These are phyloP conservation scores for Nematocida sp. DNA, from an alignment of 371 early-diverging fungal genomes.

Conservation along the genomic window DNA sequence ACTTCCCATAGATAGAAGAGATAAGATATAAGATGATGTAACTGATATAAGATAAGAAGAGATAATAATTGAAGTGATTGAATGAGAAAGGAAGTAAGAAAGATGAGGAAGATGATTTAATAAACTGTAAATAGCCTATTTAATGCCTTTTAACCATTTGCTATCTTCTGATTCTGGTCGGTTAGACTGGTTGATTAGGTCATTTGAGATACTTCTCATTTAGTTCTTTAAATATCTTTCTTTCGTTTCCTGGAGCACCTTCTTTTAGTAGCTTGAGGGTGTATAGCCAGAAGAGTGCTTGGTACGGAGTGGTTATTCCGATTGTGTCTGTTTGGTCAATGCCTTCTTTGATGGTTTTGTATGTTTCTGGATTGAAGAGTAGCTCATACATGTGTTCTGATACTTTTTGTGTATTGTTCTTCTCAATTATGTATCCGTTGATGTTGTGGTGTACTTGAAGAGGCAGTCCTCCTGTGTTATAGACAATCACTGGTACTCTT, in stretches of 20 bases:
- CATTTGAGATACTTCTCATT: too few relatives aligned
- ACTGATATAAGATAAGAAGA: too few relatives aligned
- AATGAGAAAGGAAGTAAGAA: too few relatives aligned
- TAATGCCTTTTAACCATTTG: too few relatives aligned
- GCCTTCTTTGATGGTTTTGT: slow-evolving; percentile 16
- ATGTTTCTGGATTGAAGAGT: slow-evolving; percentile 63
- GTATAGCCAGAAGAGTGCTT: slow-evolving; percentile 51
- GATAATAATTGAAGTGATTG: too few relatives aligned
- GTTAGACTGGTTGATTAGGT: too few relatives aligned
- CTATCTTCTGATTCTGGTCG: too few relatives aligned
- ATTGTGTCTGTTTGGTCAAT: slow-evolving; percentile 32
- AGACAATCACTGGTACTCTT: slow-evolving; percentile 69
- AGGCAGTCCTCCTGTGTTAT: slow-evolving; percentile 73
- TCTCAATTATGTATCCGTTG: slow-evolving; percentile 69
- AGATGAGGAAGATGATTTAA: too few relatives aligned
- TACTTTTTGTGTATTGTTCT: slow-evolving; percentile 68
- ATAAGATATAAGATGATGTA: too few relatives aligned
- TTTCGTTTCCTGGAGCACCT: background rate
- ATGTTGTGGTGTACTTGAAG: slow-evolving; percentile 69
- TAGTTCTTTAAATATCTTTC: background rate
- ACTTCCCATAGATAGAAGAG: too few relatives aligned
- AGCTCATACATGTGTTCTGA: slow-evolving; percentile 67
- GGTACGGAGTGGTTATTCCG: slow-evolving; percentile 52
- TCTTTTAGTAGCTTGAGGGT: slow-evolving; percentile 7
- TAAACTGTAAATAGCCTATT: too few relatives aligned